Conservation (phyloP, 805 yeast genomes). For the Brettanomyces custersianus region DNA sequence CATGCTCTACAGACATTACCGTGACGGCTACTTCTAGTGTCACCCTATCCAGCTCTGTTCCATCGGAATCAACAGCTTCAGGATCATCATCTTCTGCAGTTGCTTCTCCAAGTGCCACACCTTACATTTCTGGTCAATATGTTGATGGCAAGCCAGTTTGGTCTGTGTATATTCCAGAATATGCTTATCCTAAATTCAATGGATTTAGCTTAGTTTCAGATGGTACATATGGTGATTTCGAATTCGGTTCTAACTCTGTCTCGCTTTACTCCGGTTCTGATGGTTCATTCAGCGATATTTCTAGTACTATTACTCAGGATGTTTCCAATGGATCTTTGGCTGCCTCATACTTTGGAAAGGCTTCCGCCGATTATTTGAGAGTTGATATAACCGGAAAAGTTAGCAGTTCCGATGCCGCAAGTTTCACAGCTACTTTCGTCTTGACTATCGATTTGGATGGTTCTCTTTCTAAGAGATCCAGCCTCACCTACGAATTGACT, state of each 20-base stretch:
- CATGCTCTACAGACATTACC: conserved; percentile 2
- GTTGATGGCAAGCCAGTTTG: conserved; percentile 2
- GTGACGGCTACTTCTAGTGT: conserved; percentile 2
- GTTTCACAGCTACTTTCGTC: conserved; percentile 1
- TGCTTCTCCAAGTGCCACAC: conserved; percentile 2
- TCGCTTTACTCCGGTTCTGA: background rate
- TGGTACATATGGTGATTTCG: background rate
- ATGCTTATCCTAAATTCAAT: background rate
- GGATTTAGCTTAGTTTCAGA: conserved; percentile 1
- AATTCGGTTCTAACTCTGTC: background rate
- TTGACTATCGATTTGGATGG: background rate
- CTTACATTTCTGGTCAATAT: conserved; percentile 3
- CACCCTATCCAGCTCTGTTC: conserved; percentile 1
- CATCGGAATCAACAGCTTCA: conserved; percentile 2
- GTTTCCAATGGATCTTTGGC: background rate
- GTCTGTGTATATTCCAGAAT: conserved; percentile 1
- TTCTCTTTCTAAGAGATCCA: conserved; percentile 1
- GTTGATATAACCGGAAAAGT: background rate
- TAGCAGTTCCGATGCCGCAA: background rate
- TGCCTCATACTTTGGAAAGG: conserved; percentile 1
- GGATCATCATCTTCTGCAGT: conserved; percentile 1
- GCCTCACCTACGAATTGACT: background rate
- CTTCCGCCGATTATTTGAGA: conserved; percentile 1
- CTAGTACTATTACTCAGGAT: background rate
- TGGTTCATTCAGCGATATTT: background rate